Base-by-base conservation (phyloP, 2,329 filamentous ascomycete genomes). In the Diaporthe helianthi region DNA sequence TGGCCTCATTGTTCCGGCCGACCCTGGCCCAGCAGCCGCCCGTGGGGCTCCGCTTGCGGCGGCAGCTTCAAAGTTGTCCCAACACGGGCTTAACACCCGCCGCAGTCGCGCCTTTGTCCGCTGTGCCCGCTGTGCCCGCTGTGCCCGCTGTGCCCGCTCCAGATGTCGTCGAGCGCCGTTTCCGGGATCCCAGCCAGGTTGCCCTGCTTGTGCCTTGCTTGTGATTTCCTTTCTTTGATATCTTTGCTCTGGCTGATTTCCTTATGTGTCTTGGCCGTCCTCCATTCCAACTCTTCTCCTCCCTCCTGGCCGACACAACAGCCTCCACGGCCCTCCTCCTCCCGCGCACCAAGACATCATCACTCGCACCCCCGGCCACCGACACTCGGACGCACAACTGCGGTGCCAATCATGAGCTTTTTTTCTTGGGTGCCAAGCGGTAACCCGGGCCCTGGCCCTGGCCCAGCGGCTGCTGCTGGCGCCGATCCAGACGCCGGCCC, bases 161-260 rank as follows among this genome's bases (percentile, higher is more conserved):
- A n/a, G n/a, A n/a, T n/a, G n/a, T n/a, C n/a, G n/a, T 49, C 53
- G 33, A 33, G n/a, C 4, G 26, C 49, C 65, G 65, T 46, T 68
- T 68, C 33, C 65, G 33, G 65, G 33, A 2, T 12, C 17, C 1
- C 36, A 15, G 13, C 15, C 15, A 12, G 19, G 15, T 15, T 10
- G 33, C 66, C 17, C 36, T 26, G 22, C 58, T 41, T 44, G 33
- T 33, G 36, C n/a, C n/a, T n/a, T n/a, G n/a, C n/a, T n/a, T 68
- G 46, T 44, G 15, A 3, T 68, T 64, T 33, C 58, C 4, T 68
- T 64, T 33, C 58, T 36, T 36, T 29, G 29, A 64, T 4, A 29
- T 29, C 24, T n/a, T 44, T 31, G 3, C 26, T 22, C 44, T 36
- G 29, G n/a, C 12, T 13, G n/a, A 29, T 7, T 29, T 47, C 58